Conservation (phyloP, 768 basidiomycete genomes). For the Tephrocybe sp. region DNA sequence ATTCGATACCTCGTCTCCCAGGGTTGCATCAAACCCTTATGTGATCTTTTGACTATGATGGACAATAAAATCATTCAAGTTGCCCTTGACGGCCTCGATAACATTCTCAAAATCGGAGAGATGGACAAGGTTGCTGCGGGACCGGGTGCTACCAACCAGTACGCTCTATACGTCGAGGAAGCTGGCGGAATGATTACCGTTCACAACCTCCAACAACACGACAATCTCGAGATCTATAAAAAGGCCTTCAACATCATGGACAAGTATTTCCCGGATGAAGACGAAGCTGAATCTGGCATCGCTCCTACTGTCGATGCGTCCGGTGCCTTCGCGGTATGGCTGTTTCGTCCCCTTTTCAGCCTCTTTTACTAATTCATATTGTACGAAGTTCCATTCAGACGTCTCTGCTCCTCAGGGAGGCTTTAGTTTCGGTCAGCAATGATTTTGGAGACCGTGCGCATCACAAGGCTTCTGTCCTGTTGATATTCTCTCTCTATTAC, state of each 20-base stretch:
- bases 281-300: conserved; percentile 85
- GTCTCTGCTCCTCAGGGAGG: conserved; percentile 91
- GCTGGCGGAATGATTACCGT: conserved; percentile 99
- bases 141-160: conserved; percentile 85
- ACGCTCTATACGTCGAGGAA: conserved; percentile 94
- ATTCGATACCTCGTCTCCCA: conserved; percentile 98
- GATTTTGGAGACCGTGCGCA: conserved; percentile 11
- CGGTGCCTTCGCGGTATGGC: conserved; percentile 72
- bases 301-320: conserved; percentile 74
- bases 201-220: conserved; percentile 98
- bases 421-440: conserved; percentile 87
- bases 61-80: conserved; percentile 99
- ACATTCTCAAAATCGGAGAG: conserved; percentile 97
- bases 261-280: conserved; percentile 98
- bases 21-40: conserved; percentile 98
- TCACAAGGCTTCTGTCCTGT: conserved; percentile 9
- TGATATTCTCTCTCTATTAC: conserved; percentile 2
- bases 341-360: conserved; percentile 6
- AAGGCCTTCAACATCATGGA: conserved; percentile 99
- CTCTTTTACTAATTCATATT: conserved; percentile 5
- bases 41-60: conserved; percentile 96
- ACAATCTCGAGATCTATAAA: conserved; percentile 99
- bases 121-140: conserved; percentile 84
- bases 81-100: conserved; percentile 96
- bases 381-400: conserved; percentile 77